These are phyloP conservation scores for Vitis rotundifolia DNA, from an alignment of 164 flowering plant species.

Conservation along the genomic window DNA sequence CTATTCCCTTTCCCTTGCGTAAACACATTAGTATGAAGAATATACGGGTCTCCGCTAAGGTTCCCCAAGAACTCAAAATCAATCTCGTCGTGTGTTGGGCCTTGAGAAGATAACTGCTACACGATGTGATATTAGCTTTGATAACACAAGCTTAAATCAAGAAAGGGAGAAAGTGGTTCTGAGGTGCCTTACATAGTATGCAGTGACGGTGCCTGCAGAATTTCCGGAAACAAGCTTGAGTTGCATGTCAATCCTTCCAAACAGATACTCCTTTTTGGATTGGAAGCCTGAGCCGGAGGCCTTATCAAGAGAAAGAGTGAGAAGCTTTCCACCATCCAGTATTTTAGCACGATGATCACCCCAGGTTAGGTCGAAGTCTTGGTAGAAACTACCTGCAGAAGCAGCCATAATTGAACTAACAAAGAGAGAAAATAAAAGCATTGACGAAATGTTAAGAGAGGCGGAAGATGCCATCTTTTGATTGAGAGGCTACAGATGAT, in stretches of 20 bases:
- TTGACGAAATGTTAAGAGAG: neutral
- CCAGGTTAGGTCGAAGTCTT: slow-evolving; percentile 6
- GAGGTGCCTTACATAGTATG: slow-evolving; percentile 17
- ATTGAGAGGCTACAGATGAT: too few relatives aligned
- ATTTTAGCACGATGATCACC: slow-evolving; percentile 9
- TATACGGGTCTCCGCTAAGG: slow-evolving; percentile 22
- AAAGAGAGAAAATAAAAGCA: neutral
- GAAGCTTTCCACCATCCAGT: slow-evolving; percentile 8
- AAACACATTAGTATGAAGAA: slow-evolving; percentile 24
- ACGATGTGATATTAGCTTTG: neutral
- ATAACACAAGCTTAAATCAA: neutral
- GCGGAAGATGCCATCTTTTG: slow-evolving; percentile 3
- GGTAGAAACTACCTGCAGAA: neutral
- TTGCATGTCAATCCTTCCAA: slow-evolving; percentile 23
- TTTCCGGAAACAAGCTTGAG: slow-evolving; percentile 25
- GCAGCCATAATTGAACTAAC: slow-evolving; percentile 1
- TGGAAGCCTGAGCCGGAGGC: slow-evolving; percentile 19
- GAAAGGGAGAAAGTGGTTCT: neutral
- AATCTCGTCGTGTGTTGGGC: slow-evolving; percentile 22
- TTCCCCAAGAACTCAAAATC: slow-evolving; percentile 34
- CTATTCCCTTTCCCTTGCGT: slow-evolving; percentile 24
- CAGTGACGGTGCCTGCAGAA: slow-evolving; percentile 28
- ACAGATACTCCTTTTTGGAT: slow-evolving; percentile 17
- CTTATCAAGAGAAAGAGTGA: slow-evolving; percentile 14
- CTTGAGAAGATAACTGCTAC: slow-evolving; percentile 22